A percentile compares a stretch with the other conserved stretches of the same genome.
Evolutionary conservation across 106 monocot species (phyloP).

Genomic region (Agapanthus africanus): DNA sequence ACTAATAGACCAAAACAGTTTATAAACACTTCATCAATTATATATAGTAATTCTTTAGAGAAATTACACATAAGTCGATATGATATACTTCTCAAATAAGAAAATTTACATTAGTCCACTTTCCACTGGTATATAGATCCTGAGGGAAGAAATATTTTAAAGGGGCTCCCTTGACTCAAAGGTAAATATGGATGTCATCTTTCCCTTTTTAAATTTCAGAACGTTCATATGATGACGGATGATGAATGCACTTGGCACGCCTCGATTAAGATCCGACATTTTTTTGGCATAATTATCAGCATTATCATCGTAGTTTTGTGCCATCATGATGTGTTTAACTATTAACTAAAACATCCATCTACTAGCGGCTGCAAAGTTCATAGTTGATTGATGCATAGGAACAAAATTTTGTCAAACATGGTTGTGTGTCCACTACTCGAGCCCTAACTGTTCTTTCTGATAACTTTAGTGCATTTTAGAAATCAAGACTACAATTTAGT

Average conservation of each 20-base stretch:
- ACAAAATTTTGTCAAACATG: neutral
- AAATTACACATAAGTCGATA: too few relatives aligned
- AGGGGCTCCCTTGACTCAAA: neutral
- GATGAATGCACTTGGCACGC: too few relatives aligned
- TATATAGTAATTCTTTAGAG: too few relatives aligned
- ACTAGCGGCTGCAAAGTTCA: neutral
- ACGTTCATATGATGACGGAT: too few relatives aligned
- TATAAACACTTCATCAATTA: slow-evolving; percentile 1
- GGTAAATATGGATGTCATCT: neutral
- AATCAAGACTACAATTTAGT: neutral
- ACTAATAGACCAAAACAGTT: neutral
- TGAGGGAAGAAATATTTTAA: too few relatives aligned
- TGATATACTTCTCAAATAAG: too few relatives aligned
- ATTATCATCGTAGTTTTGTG: neutral
- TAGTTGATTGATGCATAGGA: neutral
- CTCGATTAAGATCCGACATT: too few relatives aligned
- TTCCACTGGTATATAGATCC: too few relatives aligned
- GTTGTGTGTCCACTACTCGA: too few relatives aligned
- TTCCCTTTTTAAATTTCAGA: neutral
- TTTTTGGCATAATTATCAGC: too few relatives aligned
- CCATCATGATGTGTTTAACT: neutral
- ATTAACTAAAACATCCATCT: neutral
- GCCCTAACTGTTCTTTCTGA: neutral
- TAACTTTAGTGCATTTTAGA: too few relatives aligned
- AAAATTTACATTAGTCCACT: too few relatives aligned